phyloP scores from a whole-genome alignment of 73 alveolate genomes.

The Stentor roeselii region DNA sequence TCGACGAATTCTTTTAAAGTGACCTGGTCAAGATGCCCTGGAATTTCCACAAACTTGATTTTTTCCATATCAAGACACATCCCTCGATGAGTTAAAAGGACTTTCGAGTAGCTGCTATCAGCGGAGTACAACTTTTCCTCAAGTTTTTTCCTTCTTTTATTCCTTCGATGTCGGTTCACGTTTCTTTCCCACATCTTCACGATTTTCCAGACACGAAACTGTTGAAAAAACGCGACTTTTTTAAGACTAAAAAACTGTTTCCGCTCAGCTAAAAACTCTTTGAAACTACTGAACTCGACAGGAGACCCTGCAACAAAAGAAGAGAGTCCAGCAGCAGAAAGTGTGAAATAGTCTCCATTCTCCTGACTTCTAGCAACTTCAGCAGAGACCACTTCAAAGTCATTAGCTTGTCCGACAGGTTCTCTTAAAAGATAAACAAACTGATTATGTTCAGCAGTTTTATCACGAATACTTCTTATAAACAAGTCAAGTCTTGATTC shows the following conservation, averaged over 20 bases:
- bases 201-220: constrained; percentile 80
- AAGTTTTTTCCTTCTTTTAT: constrained; percentile 52
- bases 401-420: constrained; percentile 41
- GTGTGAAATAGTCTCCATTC: constrained; percentile 66
- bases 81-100: constrained; percentile 58
- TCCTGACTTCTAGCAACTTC: constrained; percentile 38
- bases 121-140: constrained; percentile 66
- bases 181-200: constrained; percentile 78
- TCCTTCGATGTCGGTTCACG: constrained; percentile 50
- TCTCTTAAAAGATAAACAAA: constrained; percentile 46
- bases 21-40: constrained; percentile 47
- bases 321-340: constrained; percentile 73
- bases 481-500: neutral
- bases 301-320: constrained; percentile 64
- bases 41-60: constrained; percentile 62
- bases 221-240: constrained; percentile 68
- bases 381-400: constrained; percentile 46
- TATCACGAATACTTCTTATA: constrained; percentile 29
- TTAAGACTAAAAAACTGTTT: constrained; percentile 73
- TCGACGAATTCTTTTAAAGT: constrained; percentile 59
- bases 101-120: constrained; percentile 59
- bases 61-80: constrained; percentile 72
- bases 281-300: constrained; percentile 66
- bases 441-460: constrained; percentile 49
- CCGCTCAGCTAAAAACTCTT: constrained; percentile 75